Percentiles rank a stretch among this genome's conserved stretches.
Conservation (phyloP, 2,329 filamentous ascomycete genomes). For the Hypoxylon rubiginosum region DNA sequence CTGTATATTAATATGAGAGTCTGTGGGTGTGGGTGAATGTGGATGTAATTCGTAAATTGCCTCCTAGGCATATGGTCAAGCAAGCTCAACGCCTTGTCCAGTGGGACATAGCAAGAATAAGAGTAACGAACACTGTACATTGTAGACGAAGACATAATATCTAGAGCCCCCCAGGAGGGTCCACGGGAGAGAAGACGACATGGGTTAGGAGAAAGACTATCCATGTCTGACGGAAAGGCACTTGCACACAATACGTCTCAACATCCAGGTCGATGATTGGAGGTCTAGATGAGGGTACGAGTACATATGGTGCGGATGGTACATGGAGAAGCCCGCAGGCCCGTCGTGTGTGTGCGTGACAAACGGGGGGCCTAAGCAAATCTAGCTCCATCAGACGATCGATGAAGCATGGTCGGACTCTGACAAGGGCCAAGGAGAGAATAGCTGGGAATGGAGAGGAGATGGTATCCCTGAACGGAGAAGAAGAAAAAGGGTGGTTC, state of each 20-base stretch:
- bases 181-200: constrained; percentile 29
- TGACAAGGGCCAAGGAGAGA: constrained; percentile 38
- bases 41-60: constrained; percentile 47
- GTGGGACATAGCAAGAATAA: constrained; percentile 24
- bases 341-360: constrained; percentile 36
- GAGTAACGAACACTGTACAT: constrained; percentile 23
- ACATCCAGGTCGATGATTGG: constrained; percentile 39
- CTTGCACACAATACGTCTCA: constrained; percentile 44
- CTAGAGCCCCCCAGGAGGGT: constrained; percentile 23
- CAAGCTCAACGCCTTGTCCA: constrained; percentile 29
- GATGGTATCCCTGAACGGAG: constrained; percentile 40
- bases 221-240: constrained; percentile 47
- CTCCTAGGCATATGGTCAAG: constrained; percentile 41
- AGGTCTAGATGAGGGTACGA: constrained; percentile 32
- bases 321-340: neutral
- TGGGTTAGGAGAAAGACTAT: constrained; percentile 34
- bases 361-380: constrained; percentile 44
- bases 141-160: constrained; percentile 28
- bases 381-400: constrained; percentile 47
- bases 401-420: constrained; percentile 44
- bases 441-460: constrained; percentile 40
- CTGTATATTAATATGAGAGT: constrained; percentile 7
- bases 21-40: constrained; percentile 33
- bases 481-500: constrained; percentile 28
- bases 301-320: neutral